Evolutionary conservation across 139 green algal species (phyloP), one percentile per base, ranked within the genome.

Genomic region (Auxenochlorella protothecoides): DNA sequence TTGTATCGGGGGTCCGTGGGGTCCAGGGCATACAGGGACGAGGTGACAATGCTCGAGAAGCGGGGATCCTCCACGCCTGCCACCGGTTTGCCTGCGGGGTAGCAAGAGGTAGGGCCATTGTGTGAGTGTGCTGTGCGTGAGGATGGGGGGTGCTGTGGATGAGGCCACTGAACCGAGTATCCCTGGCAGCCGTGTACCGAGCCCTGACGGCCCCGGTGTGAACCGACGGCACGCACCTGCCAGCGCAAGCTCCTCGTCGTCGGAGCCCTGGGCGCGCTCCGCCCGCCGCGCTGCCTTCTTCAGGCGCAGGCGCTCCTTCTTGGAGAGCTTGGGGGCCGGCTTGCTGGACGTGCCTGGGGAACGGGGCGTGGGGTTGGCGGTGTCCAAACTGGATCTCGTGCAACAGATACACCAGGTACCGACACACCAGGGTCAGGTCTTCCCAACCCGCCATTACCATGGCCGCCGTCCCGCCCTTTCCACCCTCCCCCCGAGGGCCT

Each of bases 1-100:
- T 62, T 62, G 77, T 87, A 97, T 54, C 86, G 78, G 3, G 92
- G 92, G 82, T 97, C 88, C 14, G 92, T 97, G 3, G 92, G 92
- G 72, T 97, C 92, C 57, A 97, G 79, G 2, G 91, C 90, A 81
- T 88, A 97, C 7, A 86, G 69, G 13, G 83, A 79, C 6, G 80
- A 81, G 7, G 68, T 78, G 68, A 91, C 89, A 52, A 97, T 78
- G 6, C 66, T 65, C 15, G 65, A 14, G 68, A 97, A 97, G 60
- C 92, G 86, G 0, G 84, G 78, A 77, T 97, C 92, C 0, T 80
- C 72, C 51, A 93, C 60, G 70, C 44, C 54, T 27, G 16, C 71
- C 60, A 5, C 11, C 14, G 59, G 60, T 16, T 7, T 12, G 61
- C 71, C 72, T 3, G n/a, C 4, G 9, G 5, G 61, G 53, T 12